Evolutionary conservation across 2,329 filamentous ascomycete species (phyloP), one percentile per base, ranked within the genome.

Genomic region (Calonectria pseudoturangicola): DNA sequence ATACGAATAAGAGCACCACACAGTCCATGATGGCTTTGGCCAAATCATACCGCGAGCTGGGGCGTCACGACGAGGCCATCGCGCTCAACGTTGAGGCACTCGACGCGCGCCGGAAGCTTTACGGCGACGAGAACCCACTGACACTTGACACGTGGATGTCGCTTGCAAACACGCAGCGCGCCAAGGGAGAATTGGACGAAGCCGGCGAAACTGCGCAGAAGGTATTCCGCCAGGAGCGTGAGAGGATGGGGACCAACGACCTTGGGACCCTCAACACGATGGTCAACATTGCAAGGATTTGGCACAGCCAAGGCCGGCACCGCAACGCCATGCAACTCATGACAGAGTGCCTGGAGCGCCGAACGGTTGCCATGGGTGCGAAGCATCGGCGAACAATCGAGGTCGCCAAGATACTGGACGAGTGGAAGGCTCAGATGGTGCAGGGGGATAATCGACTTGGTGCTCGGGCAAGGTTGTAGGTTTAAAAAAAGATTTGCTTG

Each of bases 251-350:
- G 1, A 7, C 39, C 54, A 25, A 60, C 13, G n/a, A 28, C 5
- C 33, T 36, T n/a, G 54, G 15, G 36, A 21, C 36, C 3, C 54
- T 60, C 54, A 60, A 27, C 6, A 60, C 54, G 18, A 41, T 60
- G 54, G 9, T 16, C 54, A 41, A 15, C 54, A 25, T 60, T 36
- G 54, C 54, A 18, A 60, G 27, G 21, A 41, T 41, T 27, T 25
- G 25, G 33, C 16, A 41, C 21, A 18, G n/a, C 54, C 54, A 60
- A 7, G 54, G 54, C 21, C 54, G 54, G 7, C 54, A 60, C 21
- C 54, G 54, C 33, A 60, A 60, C 25, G 54, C 54, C 33, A 60
- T 60, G 30, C 9, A 18, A 6, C 54, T 60, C 21, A 18, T 60
- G 21, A 25, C 25, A 6, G 54, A 60, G 21, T 60, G 54, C 21